A percentile compares a stretch with the other conserved stretches of the same genome.
These are phyloP conservation scores for Tolypocladium cylindrosporum DNA, from an alignment of 2,329 filamentous ascomycete genomes.

Conservation along the genomic window DNA sequence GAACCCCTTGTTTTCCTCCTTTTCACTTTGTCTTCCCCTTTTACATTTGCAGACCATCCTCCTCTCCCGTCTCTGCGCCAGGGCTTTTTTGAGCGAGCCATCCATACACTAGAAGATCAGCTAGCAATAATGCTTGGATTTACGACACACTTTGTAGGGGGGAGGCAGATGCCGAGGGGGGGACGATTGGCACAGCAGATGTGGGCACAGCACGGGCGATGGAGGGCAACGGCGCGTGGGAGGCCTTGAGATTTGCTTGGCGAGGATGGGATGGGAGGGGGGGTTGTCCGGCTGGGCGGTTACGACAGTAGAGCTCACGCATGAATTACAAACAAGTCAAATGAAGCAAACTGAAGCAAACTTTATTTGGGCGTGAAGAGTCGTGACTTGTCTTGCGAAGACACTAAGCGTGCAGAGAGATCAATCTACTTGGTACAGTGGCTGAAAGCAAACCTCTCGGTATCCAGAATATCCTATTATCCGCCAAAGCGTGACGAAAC, in stretches of 20 bases:
- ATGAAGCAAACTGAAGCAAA: neutral
- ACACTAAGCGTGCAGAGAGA: neutral
- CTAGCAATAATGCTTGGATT: constrained; percentile 10
- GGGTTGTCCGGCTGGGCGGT: constrained; percentile 13
- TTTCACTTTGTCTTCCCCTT: constrained; percentile 4
- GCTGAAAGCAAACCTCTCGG: neutral
- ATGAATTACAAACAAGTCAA: constrained; percentile 11
- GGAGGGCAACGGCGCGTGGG: neutral
- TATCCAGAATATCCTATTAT: neutral
- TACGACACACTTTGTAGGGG: constrained; percentile 7
- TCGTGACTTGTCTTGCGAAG: neutral
- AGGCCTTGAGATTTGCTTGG: neutral
- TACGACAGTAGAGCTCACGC: constrained; percentile 17
- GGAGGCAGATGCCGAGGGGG: constrained; percentile 4
- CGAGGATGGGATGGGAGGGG: neutral
- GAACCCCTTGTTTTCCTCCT: constrained; percentile 1
- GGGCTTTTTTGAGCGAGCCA: neutral
- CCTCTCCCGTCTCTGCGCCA: neutral
- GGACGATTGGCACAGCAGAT: constrained; percentile 4
- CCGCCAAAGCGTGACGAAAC: neutral
- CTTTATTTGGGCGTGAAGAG: neutral
- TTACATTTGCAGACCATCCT: constrained; percentile 4
- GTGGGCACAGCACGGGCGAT: neutral
- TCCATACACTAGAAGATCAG: constrained; percentile 1
- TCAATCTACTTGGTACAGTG: neutral